phyloP scores from a whole-genome alignment of 2,329 filamentous ascomycete species.

The Colletotrichum ledebouriae region DNA sequence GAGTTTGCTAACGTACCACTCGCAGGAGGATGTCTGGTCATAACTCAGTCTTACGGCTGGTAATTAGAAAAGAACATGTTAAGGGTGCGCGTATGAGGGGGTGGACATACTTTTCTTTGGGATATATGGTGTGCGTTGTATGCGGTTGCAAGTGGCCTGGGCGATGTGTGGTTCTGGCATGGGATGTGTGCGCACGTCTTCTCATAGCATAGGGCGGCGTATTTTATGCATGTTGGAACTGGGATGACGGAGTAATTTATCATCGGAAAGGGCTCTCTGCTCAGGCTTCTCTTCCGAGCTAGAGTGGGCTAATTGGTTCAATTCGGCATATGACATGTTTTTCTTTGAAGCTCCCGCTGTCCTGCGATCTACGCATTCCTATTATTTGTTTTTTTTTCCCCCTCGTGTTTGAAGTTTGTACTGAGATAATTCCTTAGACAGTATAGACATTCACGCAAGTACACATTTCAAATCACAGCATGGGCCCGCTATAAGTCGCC shows the following conservation, averaged over 20 bases:
- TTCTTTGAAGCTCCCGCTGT: slow-evolving; percentile 6
- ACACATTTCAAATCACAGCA: neutral
- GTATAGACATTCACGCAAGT: slow-evolving; percentile 23
- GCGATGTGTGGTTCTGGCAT: neutral
- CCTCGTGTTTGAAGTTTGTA: neutral
- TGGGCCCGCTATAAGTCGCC: too few species aligned
- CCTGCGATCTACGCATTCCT: neutral
- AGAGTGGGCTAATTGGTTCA: slow-evolving; percentile 20
- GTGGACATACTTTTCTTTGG: slow-evolving; percentile 2
- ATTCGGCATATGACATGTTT: slow-evolving; percentile 28
- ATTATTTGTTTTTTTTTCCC: neutral
- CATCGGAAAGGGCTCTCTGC: slow-evolving; percentile 7
- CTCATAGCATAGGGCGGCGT: slow-evolving; percentile 38
- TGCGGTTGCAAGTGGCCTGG: too few species aligned
- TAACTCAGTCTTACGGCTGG: slow-evolving; percentile 51
- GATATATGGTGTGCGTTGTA: slow-evolving; percentile 7
- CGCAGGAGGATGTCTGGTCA: slow-evolving; percentile 80
- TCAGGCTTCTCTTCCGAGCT: neutral
- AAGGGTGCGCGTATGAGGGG: neutral
- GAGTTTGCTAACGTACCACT: slow-evolving; percentile 49
- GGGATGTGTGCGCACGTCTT: slow-evolving; percentile 33
- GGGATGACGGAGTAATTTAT: slow-evolving; percentile 32
- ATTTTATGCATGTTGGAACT: slow-evolving; percentile 37
- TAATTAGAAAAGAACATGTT: slow-evolving; percentile 14
- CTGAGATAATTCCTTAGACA: slow-evolving; percentile 24